A percentile compares a stretch with the other conserved stretches of the same genome.
phyloP scores from a whole-genome alignment of 1,284 basidiomycete genomes.

The Papiliotrema flavescens region DNA sequence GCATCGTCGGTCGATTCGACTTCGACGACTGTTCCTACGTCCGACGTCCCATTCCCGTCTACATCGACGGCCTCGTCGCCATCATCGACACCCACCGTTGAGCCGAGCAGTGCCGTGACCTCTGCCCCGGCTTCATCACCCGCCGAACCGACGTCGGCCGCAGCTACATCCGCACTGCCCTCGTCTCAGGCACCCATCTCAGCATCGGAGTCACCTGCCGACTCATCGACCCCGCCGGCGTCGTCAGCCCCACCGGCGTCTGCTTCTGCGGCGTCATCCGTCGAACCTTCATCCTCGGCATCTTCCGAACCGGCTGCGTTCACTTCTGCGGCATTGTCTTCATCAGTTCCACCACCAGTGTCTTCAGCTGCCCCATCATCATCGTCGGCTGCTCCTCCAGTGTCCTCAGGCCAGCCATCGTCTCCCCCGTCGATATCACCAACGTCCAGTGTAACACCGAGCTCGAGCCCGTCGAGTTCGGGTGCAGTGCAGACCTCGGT shows the following conservation, averaged over 20 bases:
- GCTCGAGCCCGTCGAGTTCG: not conserved
- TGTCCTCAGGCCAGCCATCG: not conserved
- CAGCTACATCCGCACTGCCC: no score
- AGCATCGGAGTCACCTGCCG: no score
- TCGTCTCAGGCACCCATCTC: no score
- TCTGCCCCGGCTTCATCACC: not conserved
- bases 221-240: no score
- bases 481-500: not conserved
- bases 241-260: no score
- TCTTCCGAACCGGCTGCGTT: not conserved
- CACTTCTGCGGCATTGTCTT: not conserved
- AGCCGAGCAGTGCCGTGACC: not conserved
- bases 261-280: not conserved
- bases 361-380: not conserved
- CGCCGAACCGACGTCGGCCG: not conserved
- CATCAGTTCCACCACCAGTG: not conserved
- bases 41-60: no score
- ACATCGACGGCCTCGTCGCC: not conserved
- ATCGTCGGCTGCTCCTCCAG: not conserved
- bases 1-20: no score
- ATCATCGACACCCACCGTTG: not conserved
- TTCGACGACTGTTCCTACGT: no score
- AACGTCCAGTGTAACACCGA: not conserved
- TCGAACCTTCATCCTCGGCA: not conserved
- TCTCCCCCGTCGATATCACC: not conserved